These are phyloP conservation scores for Physcia stellaris DNA, from an alignment of 495 filamentous ascomycete species.

Conservation along the genomic window DNA sequence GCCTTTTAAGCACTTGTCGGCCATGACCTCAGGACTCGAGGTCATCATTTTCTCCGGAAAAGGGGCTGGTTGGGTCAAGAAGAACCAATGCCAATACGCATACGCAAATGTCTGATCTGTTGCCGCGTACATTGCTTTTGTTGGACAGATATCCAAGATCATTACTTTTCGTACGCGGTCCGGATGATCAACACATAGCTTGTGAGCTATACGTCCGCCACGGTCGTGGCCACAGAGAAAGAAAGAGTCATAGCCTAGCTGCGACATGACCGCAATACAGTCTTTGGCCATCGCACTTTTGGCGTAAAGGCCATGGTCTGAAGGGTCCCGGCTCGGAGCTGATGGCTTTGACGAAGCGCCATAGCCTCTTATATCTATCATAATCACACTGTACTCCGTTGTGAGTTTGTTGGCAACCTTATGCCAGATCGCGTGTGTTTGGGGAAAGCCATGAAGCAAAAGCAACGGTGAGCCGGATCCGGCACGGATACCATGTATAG, in stretches of 20 bases:
- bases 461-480: constrained; percentile 22
- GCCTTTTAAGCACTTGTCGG: constrained; percentile 14
- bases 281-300: constrained; percentile 26
- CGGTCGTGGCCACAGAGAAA: constrained; percentile 25
- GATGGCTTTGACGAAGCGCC: constrained; percentile 26
- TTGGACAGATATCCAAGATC: constrained; percentile 27
- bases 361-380: constrained; percentile 28
- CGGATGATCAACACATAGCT: constrained; percentile 24
- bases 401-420: constrained; percentile 16
- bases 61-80: constrained; percentile 24
- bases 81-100: constrained; percentile 31
- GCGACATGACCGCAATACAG: constrained; percentile 20
- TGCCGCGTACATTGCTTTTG: constrained; percentile 23
- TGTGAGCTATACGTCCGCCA: constrained; percentile 28
- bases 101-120: constrained; percentile 20
- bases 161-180: constrained; percentile 18
- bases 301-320: constrained; percentile 15
- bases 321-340: constrained; percentile 2
- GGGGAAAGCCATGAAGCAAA: constrained; percentile 27
- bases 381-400: constrained; percentile 19
- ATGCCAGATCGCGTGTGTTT: constrained; percentile 29
- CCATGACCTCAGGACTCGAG: constrained; percentile 12
- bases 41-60: constrained; percentile 24
- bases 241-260: constrained; percentile 16
- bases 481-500: constrained; percentile 18